These are phyloP conservation scores for Apium graveolens DNA, from an alignment of 129 eudicot genomes.

Conservation along the genomic window DNA sequence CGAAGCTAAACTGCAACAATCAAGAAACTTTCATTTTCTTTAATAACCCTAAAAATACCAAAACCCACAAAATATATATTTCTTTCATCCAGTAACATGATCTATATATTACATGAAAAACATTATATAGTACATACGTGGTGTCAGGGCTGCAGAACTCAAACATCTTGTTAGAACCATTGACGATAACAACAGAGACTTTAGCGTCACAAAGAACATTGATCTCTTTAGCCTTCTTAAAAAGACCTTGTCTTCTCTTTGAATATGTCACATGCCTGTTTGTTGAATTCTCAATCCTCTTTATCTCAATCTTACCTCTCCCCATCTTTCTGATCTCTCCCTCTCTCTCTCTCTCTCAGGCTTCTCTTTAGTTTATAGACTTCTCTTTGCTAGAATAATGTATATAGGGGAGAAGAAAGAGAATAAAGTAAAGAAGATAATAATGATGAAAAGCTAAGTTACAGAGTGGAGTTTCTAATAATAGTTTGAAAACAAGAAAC, in stretches of 20 bases:
- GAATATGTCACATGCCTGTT: conserved; percentile 92
- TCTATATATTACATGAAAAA: too few species aligned
- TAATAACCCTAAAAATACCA: background rate
- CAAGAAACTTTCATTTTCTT: background rate
- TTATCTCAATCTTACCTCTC: conserved; percentile 28
- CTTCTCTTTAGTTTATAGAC: background rate
- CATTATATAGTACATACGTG: background rate
- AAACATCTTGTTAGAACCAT: conserved; percentile 72
- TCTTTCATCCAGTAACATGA: too few species aligned
- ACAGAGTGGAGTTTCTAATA: conserved; percentile 22
- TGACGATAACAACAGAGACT: conserved; percentile 69
- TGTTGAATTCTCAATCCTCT: background rate
- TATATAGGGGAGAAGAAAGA: background rate
- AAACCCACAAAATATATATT: background rate
- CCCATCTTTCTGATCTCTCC: background rate
- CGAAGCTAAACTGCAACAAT: conserved; percentile 41
- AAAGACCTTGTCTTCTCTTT: conserved; percentile 68
- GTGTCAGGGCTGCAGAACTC: conserved; percentile 53
- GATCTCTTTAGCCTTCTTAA: conserved; percentile 83
- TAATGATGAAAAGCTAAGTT: background rate
- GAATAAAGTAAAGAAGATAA: background rate
- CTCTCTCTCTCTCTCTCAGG: background rate
- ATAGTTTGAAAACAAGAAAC: conserved; percentile 34
- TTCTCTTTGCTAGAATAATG: too few species aligned
- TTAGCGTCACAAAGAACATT: conserved; percentile 91